Evolutionary conservation across 2,329 filamentous ascomycete species (phyloP), one percentile per base, ranked within the genome.

Genomic region (Sclerotinia spermophila): DNA sequence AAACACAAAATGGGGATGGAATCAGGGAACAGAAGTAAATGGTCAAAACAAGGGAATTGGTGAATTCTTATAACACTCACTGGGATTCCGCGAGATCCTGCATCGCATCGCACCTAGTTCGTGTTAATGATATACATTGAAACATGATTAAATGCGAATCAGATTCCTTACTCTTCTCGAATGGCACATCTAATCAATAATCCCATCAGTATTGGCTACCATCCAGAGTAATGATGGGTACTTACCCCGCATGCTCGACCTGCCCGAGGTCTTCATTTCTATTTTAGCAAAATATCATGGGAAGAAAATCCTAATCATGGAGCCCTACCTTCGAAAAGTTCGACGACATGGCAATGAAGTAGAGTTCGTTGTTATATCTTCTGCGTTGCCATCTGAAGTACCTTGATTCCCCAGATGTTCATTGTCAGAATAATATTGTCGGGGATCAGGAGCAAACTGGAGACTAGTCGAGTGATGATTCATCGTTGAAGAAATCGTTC

Each of bases 21-120:
- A 48, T 48, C 45, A 15, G 45, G 11, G 24, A 13, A 48, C n/a
- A n/a, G 48, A 51, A 51, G n/a, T 27, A 17, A 5, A n/a, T n/a
- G 27, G 3, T 15, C 17, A 2, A 51, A 51, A n/a, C 5, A 51
- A 51, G 27, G 48, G n/a, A 51, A 27, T 51, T 17, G 48, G 48
- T 8, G 48, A 27, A 51, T 51, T 7, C 5, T 27, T 27, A 6
- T 27, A 6, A 27, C 27, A 51, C 48, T 51, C n/a, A 51, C 48
- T 51, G 96, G 96, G 55, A 97, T 93, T 73, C 96, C 96, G 77
- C 97, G 86, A 79, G 93, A 97, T 72, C 96, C 96, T 78, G 96
- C 96, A 85, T 99, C 96, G 84, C 96, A 99, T 82, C 96, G 92
- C 73, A 98, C 95, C 94, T 98, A 78, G 59, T 53, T 21, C 8